phyloP scores from a whole-genome alignment of 1,284 basidiomycete species.

The Hemileia vastatrix region DNA sequence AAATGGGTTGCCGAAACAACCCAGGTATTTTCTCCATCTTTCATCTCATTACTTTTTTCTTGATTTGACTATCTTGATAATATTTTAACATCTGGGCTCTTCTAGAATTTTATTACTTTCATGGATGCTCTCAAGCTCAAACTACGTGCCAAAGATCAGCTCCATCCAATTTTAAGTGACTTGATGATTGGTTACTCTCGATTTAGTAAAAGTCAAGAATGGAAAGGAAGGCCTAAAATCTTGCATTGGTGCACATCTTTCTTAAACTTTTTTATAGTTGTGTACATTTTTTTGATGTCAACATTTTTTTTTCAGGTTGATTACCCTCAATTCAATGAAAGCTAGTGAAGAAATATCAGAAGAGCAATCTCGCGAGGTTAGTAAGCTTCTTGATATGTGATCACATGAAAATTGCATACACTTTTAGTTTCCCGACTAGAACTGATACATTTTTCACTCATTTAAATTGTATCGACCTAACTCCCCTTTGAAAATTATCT shows the following conservation, averaged over 20 bases:
- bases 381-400: too few species aligned
- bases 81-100: not conserved
- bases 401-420: too few species aligned
- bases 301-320: conserved; percentile 57
- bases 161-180: conserved; percentile 88
- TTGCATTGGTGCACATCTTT: conserved; percentile 65
- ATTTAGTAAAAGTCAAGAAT: conserved; percentile 84
- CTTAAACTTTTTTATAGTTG: not conserved
- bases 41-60: not conserved
- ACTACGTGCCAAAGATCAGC: conserved; percentile 86
- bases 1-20: conserved; percentile 99
- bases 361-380: conserved; percentile 82
- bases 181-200: conserved; percentile 83
- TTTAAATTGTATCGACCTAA: not conserved
- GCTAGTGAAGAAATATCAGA: conserved; percentile 93
- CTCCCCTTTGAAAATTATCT: not conserved
- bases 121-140: conserved; percentile 94
- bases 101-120: conserved; percentile 88
- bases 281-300: not conserved
- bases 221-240: conserved; percentile 87
- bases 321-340: conserved; percentile 91
- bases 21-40: conserved; percentile 53
- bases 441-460: too few species aligned
- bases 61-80: not conserved
- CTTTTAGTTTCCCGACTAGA: too few species aligned